Percentiles rank a stretch among this genome's conserved stretches.
Evolutionary conservation across 768 basidiomycete species (phyloP).

Genomic region (Xerocomellus chrysenteron): DNA sequence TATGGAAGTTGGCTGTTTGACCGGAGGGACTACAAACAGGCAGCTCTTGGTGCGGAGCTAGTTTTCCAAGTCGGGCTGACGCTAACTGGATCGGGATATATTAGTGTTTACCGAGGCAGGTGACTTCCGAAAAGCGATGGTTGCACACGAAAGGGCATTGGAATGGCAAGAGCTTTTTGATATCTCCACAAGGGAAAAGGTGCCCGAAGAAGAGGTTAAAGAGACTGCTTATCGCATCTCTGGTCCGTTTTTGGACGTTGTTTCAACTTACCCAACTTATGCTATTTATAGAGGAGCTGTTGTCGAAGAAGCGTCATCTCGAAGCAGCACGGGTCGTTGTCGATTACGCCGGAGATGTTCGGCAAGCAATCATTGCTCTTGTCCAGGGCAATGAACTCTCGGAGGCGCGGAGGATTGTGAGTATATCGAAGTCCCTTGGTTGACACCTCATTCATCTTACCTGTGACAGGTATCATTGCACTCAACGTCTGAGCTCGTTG

Average conservation of each 20-base stretch:
- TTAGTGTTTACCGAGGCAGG: conserved; percentile 74
- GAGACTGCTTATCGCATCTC: conserved; percentile 75
- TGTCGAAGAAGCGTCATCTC: conserved; percentile 70
- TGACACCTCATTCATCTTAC: conserved; percentile 1
- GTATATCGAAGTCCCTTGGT: conserved; percentile 25
- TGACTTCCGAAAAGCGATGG: conserved; percentile 70
- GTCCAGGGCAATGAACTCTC: conserved; percentile 82
- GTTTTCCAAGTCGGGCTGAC: background rate
- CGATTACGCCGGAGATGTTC: conserved; percentile 79
- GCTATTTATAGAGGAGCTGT: conserved; percentile 65
- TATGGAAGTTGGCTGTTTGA: conserved; percentile 92
- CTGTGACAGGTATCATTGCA: conserved; percentile 59
- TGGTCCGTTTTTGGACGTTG: conserved; percentile 46
- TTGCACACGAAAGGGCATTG: conserved; percentile 82
- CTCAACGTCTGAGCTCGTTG: conserved; percentile 57
- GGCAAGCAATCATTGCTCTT: conserved; percentile 72
- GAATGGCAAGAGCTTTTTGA: conserved; percentile 94
- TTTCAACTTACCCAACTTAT: conserved; percentile 1
- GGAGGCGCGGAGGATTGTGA: conserved; percentile 85
- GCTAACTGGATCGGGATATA: conserved; percentile 7
- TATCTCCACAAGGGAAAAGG: conserved; percentile 54
- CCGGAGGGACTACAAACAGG: conserved; percentile 75
- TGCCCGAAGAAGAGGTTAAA: conserved; percentile 54
- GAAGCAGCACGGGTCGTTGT: conserved; percentile 84
- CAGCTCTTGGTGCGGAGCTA: conserved; percentile 66